phyloP scores from a whole-genome alignment of 1,284 basidiomycete genomes.

The Peniophora sp. region DNA sequence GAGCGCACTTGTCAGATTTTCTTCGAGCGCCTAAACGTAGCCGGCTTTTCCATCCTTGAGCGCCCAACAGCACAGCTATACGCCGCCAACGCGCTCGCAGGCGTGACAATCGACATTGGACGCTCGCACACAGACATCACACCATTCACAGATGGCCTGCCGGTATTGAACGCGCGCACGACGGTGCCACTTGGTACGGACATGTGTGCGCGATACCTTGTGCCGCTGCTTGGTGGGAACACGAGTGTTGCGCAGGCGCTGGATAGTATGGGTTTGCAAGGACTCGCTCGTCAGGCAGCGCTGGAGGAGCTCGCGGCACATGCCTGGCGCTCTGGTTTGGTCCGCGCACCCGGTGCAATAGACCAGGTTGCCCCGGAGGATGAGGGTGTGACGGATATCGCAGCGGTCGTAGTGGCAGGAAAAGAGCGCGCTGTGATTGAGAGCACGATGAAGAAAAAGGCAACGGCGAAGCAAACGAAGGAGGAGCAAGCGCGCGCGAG shows the following conservation, averaged over 20 bases:
- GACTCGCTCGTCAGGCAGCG: conserved; percentile 36
- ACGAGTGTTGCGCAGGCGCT: conserved; percentile 59
- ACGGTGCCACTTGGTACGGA: conserved; percentile 59
- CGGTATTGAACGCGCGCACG: conserved; percentile 53
- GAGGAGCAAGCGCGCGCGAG: conserved; percentile 73
- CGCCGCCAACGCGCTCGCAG: conserved; percentile 72
- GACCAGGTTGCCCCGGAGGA: conserved; percentile 64
- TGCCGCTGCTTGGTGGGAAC: conserved; percentile 59
- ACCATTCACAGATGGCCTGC: conserved; percentile 75
- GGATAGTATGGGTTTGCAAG: conserved; percentile 40
- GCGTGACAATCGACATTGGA: conserved; percentile 83
- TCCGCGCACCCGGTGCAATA: conserved; percentile 67
- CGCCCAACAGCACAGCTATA: conserved; percentile 82
- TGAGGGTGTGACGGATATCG: conserved; percentile 82
- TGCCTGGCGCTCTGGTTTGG: conserved; percentile 51
- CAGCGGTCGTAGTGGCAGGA: conserved; percentile 73
- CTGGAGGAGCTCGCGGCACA: conserved; percentile 54
- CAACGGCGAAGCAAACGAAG: conserved; percentile 66
- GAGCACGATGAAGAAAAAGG: conserved; percentile 69
- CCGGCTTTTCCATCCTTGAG: conserved; percentile 79
- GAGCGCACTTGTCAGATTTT: conserved; percentile 82
- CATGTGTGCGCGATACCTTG: conserved; percentile 74
- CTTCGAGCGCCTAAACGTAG: conserved; percentile 94
- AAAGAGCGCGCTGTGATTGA: conserved; percentile 80
- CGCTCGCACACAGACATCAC: conserved; percentile 70